Percentiles rank a stretch among this genome's conserved stretches.
Conservation (phyloP, 257 asterid genomes). For the Handroanthus guayacan region DNA sequence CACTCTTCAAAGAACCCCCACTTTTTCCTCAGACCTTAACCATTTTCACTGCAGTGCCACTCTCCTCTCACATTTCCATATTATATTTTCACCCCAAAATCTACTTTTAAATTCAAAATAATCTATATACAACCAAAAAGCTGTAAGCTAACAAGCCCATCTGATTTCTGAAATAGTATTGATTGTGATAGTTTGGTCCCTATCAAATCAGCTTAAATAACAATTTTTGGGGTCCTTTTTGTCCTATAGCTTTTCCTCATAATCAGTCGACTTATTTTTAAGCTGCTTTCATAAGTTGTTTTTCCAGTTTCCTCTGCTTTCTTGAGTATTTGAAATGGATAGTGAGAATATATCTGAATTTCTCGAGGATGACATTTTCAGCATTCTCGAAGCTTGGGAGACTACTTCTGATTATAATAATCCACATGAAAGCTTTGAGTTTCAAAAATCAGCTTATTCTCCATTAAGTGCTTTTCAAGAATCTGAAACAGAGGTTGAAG, state of each 20-base stretch:
- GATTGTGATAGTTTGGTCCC: constrained; percentile 73
- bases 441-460: constrained; percentile 48
- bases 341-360: constrained; percentile 48
- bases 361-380: constrained; percentile 73
- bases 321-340: constrained; percentile 48
- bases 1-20: neutral
- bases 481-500: constrained; percentile 49
- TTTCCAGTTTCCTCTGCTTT: neutral
- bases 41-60: constrained; percentile 26
- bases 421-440: constrained; percentile 46
- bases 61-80: constrained; percentile 30
- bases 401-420: constrained; percentile 37
- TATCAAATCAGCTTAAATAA: constrained; percentile 42
- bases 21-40: neutral
- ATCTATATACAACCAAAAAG: constrained; percentile 19
- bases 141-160: constrained; percentile 15
- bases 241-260: neutral
- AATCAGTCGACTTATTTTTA: constrained; percentile 28
- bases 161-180: constrained; percentile 39
- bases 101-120: neutral
- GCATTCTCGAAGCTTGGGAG: constrained; percentile 71
- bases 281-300: neutral
- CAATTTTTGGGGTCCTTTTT: constrained; percentile 9
- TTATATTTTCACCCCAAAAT: neutral
- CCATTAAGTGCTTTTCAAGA: constrained; percentile 41